Evolutionary conservation across 2,329 filamentous ascomycete genomes (phyloP), one percentile per base, ranked within the genome.

Genomic region (Microsporum audouinii): DNA sequence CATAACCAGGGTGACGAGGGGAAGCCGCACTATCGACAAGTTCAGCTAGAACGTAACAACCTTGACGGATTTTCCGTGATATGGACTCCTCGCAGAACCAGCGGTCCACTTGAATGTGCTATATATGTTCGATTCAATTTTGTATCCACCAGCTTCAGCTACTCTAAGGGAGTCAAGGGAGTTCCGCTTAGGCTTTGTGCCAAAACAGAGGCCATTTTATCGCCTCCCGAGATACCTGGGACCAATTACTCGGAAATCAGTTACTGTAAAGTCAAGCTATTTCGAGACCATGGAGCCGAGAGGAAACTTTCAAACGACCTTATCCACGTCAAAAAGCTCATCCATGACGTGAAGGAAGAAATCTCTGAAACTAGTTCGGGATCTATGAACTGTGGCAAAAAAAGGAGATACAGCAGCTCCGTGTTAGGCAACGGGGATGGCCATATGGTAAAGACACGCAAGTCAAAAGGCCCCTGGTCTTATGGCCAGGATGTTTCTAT

Each of bases 91-190:
- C 86, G 85, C 3, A 74, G 82, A 43, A 62, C 69, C 45, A 86
- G 85, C 56, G 84, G 85, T 0, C 75, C 17, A 6, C 82, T 87
- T 2, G 91, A 96, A 68, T 94, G 91, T 72, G 88, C 85, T 57
- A 84, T 99, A 61, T 88, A 91, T 6, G 89, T 97, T 14, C 88
- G 94, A 55, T 99, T 97, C 80, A 99, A 99, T 76, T 99, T 99
- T 71, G 80, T 99, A 0, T 99, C 94, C 0, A 99, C 94, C 6
- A 94, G 99, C 71, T 99, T 97, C 71, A 97, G 92, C 73, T 94
- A 97, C 71, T 97, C 94, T 7, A 99, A 99, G 71, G 94, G 94
- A 53, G 94, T 99, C 55, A 99, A 97, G 75, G 94, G 94, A 39
- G 96, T 97, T 65, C 92, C 94, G 0, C 91, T 99, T 3, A 81